Evolutionary conservation across 148 eudicot genomes (phyloP).

Genomic region (Heliosperma pusillum): DNA sequence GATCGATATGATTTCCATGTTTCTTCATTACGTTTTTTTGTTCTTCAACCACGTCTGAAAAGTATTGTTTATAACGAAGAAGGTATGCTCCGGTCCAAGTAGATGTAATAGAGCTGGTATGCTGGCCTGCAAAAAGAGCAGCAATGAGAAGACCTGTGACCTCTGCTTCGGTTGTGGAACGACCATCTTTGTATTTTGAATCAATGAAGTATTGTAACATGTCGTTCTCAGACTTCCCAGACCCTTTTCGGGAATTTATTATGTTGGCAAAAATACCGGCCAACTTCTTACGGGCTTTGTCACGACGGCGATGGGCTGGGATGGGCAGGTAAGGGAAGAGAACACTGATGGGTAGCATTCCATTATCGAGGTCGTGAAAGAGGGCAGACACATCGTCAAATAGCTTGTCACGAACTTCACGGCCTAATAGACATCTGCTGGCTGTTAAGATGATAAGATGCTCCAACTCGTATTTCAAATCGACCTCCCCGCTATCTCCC

Average conservation of each 20-base stretch:
- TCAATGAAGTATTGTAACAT: constrained; percentile 90
- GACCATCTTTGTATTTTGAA: constrained; percentile 92
- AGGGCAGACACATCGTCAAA: constrained; percentile 95
- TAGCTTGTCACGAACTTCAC: constrained; percentile 89
- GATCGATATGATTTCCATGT: constrained; percentile 69
- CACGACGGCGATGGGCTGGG: constrained; percentile 85
- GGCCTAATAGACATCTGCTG: constrained; percentile 86
- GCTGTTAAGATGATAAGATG: constrained; percentile 91
- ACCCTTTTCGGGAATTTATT: constrained; percentile 59
- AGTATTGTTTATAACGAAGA: constrained; percentile 44
- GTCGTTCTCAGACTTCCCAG: constrained; percentile 68
- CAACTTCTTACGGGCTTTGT: constrained; percentile 77
- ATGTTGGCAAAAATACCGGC: constrained; percentile 61
- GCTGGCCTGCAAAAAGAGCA: constrained; percentile 94
- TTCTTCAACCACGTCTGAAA: constrained; percentile 58
- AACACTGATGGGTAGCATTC: constrained; percentile 92
- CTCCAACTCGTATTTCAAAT: constrained; percentile 85
- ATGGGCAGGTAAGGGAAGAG: constrained; percentile 90
- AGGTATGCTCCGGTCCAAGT: constrained; percentile 96
- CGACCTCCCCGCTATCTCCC: constrained; percentile 95
- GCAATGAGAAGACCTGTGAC: constrained; percentile 93
- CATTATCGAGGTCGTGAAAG: constrained; percentile 88
- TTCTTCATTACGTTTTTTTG: constrained; percentile 56
- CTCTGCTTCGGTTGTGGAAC: constrained; percentile 72
- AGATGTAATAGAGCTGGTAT: constrained; percentile 93